phyloP scores from a whole-genome alignment of 148 eudicot species.

The Hydrangea macrophylla region DNA sequence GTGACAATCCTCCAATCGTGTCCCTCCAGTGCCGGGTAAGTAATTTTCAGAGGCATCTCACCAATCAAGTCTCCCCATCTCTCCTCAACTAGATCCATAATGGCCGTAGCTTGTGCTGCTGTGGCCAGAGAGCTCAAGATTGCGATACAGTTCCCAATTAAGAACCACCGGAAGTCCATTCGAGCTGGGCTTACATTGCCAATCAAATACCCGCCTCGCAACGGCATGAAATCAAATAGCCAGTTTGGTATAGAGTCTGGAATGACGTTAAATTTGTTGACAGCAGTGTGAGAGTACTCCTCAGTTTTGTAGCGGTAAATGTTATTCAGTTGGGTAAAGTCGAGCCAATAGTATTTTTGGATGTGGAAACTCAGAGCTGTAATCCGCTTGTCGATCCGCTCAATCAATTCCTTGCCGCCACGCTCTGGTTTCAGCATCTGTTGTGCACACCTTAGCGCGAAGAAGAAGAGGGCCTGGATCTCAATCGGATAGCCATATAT shows the following conservation, averaged over 20 bases:
- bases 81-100: conserved; percentile 65
- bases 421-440: conserved; percentile 49
- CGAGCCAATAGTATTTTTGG: conserved; percentile 60
- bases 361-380: conserved; percentile 60
- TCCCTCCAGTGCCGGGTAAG: conserved; percentile 59
- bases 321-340: conserved; percentile 57
- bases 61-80: conserved; percentile 68
- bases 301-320: conserved; percentile 56
- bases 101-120: conserved; percentile 50
- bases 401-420: conserved; percentile 47
- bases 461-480: conserved; percentile 74
- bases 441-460: conserved; percentile 56
- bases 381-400: conserved; percentile 42
- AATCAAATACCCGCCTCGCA: conserved; percentile 53
- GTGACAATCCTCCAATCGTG: conserved; percentile 64
- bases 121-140: conserved; percentile 52
- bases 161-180: conserved; percentile 71
- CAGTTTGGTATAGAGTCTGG: conserved; percentile 65
- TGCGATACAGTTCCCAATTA: conserved; percentile 56
- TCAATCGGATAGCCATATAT: conserved; percentile 67
- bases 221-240: conserved; percentile 57
- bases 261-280: conserved; percentile 55
- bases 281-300: conserved; percentile 65
- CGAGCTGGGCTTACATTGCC: conserved; percentile 74
- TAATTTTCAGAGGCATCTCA: conserved; percentile 66